A percentile compares a stretch with the other conserved stretches of the same genome.
These are phyloP conservation scores for Vinca minor DNA, from an alignment of 257 asterid species.

Conservation along the genomic window DNA sequence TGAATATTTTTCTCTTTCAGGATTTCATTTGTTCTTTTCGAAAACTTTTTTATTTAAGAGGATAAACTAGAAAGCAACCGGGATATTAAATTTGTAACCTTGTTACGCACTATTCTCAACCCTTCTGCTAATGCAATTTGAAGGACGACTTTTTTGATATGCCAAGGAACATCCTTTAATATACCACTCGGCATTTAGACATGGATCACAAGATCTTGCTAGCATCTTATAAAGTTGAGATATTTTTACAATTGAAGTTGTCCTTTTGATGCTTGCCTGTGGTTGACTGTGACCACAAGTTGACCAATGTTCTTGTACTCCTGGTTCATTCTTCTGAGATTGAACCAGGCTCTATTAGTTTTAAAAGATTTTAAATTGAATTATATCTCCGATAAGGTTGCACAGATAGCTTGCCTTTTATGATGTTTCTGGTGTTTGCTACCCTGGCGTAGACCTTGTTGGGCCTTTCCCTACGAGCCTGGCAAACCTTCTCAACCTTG, in stretches of 20 bases:
- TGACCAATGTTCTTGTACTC: neutral
- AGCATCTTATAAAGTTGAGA: neutral
- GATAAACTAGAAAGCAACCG: neutral
- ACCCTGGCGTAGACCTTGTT: neutral
- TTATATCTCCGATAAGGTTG: no score
- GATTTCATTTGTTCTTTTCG: neutral
- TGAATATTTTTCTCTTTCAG: neutral
- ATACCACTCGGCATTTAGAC: neutral
- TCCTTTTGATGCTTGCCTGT: neutral
- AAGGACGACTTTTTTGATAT: neutral
- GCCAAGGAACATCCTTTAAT: neutral
- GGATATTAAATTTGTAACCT: neutral
- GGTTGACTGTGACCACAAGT: neutral
- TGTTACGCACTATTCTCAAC: neutral
- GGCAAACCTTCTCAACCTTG: neutral
- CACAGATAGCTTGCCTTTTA: neutral
- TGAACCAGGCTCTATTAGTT: neutral
- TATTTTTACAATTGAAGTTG: neutral
- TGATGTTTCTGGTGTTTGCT: neutral
- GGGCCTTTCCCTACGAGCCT: neutral
- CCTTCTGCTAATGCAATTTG: neutral
- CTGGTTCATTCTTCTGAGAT: neutral
- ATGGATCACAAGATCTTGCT: neutral
- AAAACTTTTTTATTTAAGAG: no score
- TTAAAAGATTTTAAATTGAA: no score